Conservation (phyloP, 257 asterid genomes). For the Prunella vulgaris region DNA sequence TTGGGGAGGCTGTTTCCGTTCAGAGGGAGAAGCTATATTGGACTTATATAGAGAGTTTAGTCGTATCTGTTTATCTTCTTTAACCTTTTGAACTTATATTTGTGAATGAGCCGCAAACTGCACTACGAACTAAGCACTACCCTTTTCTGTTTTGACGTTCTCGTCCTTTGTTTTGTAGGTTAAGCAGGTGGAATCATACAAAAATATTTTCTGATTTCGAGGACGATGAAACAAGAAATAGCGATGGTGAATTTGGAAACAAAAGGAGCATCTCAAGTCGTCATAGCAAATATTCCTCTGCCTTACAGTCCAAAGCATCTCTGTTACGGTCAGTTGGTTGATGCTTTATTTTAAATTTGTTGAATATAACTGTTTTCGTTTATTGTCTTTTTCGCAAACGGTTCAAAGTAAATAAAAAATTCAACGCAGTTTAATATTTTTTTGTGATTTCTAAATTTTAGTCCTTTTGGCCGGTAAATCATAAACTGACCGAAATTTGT, state of each 20-base stretch:
- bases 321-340: conserved; percentile 48
- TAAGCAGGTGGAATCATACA: conserved; percentile 90
- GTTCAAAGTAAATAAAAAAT: no score
- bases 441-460: no score
- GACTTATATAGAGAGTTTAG: neutral
- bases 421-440: no score
- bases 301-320: conserved; percentile 48
- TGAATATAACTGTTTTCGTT: neutral
- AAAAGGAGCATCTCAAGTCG: conserved; percentile 37
- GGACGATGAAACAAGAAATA: conserved; percentile 52
- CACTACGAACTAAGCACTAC: neutral
- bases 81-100: neutral
- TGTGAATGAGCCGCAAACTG: neutral
- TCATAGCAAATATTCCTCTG: conserved; percentile 42
- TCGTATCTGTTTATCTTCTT: neutral
- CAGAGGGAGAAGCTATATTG: neutral
- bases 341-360: neutral
- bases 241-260: conserved; percentile 46
- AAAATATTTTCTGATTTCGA: conserved; percentile 79
- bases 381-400: no score
- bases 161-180: conserved; percentile 42
- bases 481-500: no score
- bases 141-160: neutral
- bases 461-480: no score
- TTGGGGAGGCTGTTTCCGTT: neutral